Base-by-base conservation (phyloP, 2,329 filamentous ascomycete species). In the Elsinoe perseae region DNA sequence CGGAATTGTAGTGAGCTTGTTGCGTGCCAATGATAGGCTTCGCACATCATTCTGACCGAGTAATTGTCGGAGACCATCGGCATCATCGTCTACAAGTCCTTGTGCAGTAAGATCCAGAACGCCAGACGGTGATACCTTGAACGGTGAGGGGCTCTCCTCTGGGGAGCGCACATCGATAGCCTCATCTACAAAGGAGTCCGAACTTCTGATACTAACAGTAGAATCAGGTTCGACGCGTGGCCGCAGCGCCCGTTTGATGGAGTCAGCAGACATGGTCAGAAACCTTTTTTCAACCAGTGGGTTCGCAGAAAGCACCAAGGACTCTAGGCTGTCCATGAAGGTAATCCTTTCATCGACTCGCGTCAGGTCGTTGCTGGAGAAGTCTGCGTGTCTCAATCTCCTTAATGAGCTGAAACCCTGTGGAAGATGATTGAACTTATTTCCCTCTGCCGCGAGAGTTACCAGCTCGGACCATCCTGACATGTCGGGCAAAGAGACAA, bases 271-370 rank as follows among this genome's bases (percentile, higher is more conserved):
- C 73, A 95, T 87, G 0, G 82, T 86, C 12, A 91, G 76, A 62
- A 93, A 89, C 67, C 90, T 95, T 67, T 87, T 90, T 67, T 96
- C 90, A 12, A 87, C 80, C 12, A 98, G 74, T 0, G 93, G 93
- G 64, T 98, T 98, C n/a, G 89, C 90, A 42, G 84, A 84, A 28
- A 98, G 76, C 3, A 85, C 83, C 40, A 97, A 79, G 66, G 84
- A 84, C 18, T 83, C 79, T 8, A 98, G 73, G 43, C 73, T 83
- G 4, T 89, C 82, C 89, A 97, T 95, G 23, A 81, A 75, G 4
- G 85, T 86, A 57, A 97, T 81, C 61, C 83, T 84, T 0, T 88
- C 79, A 27, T 93, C 87, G 6, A 98, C 70, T 10, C 81, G 75
- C 1, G 82, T 82, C 48, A 98, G 82, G 61, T 93, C 83, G 65